Base-by-base conservation (phyloP, 148 eudicot genomes). In the Heliosperma pusillum region DNA sequence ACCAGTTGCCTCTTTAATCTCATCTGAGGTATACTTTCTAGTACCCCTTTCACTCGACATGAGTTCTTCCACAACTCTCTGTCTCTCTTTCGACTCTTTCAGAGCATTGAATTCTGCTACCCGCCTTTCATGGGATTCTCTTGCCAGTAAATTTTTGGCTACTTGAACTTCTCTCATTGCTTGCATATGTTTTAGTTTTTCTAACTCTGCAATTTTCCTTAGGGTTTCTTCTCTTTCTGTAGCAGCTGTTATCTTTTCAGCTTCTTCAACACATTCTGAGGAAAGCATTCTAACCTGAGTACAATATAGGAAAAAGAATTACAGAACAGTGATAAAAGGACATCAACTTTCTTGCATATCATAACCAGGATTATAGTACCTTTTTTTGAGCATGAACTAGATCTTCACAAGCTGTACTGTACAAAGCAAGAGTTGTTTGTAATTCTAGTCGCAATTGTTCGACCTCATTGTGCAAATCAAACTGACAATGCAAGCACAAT, bases 331-430 rank as follows among this genome's bases (percentile, higher is more conserved):
- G 65, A 61, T 61, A 57, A 42, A 42, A 40, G 6, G 52, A 42
- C 53, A 42, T 1, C 12, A 65, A 27, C 11, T 3, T 63, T 63
- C 40, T 13, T 63, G 20, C 19, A 59, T 22, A 22, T 59, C 63
- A 20, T 22, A 20, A 24, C 13, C 64, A 59, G 64, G 1, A 3
- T 27, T 64, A 16, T 15, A 50, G 40, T 76, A 93, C 98, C 96
- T 86, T 79, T 57, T 82, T 86, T 64, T 86, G 93, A 27, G 93
- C 85, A 83, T 82, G 79, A 74, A 83, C 87, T 44, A 93, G 86
- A 80, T 87, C 90, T 70, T 86, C 86, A 82, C 96, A 87, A 58
- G 93, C 91, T 80, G 79, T 88, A 74, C 80, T 83, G 75, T 93
- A 93, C 87, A 91, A 76, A 66, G 83, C 74, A 50, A 84, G 64